phyloP scores from a whole-genome alignment of 805 yeast species.

The Candida montana region DNA sequence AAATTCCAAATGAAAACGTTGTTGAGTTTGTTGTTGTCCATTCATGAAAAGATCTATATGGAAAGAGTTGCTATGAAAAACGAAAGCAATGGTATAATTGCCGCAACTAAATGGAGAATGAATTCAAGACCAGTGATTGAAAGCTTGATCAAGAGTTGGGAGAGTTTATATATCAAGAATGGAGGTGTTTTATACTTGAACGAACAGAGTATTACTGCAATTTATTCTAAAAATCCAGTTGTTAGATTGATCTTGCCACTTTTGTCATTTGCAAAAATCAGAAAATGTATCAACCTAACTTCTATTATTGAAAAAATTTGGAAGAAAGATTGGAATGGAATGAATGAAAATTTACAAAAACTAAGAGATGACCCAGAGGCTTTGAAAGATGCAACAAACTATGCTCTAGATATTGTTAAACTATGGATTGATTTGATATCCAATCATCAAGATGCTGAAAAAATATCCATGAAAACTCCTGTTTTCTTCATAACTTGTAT shows the following conservation, averaged over 20 bases:
- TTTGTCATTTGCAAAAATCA: constrained; percentile 59
- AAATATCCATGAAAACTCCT: constrained; percentile 67
- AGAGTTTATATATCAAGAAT: constrained; percentile 50
- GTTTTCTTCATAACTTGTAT: constrained; percentile 70
- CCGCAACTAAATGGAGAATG: constrained; percentile 61
- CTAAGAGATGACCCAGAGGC: constrained; percentile 55
- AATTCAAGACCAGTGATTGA: constrained; percentile 55
- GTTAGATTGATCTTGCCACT: constrained; percentile 64
- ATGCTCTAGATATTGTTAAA: constrained; percentile 53
- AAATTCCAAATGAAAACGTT: constrained; percentile 44
- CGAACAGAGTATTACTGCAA: constrained; percentile 36
- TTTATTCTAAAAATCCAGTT: constrained; percentile 48
- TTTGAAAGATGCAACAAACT: constrained; percentile 55
- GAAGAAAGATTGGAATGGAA: constrained; percentile 60
- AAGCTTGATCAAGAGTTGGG: constrained; percentile 61
- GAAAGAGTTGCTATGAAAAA: constrained; percentile 38
- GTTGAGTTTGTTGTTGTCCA: constrained; percentile 53
- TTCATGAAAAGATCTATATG: constrained; percentile 60
- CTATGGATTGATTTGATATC: constrained; percentile 73
- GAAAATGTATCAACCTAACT: constrained; percentile 56
- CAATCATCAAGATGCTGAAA: constrained; percentile 56
- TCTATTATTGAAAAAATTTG: constrained; percentile 58
- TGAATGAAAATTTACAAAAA: constrained; percentile 48
- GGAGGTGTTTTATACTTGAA: constrained; percentile 59
- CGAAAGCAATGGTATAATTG: constrained; percentile 35